Evolutionary conservation across 306 rosid species (phyloP).

Genomic region (Citrullus amarus): DNA sequence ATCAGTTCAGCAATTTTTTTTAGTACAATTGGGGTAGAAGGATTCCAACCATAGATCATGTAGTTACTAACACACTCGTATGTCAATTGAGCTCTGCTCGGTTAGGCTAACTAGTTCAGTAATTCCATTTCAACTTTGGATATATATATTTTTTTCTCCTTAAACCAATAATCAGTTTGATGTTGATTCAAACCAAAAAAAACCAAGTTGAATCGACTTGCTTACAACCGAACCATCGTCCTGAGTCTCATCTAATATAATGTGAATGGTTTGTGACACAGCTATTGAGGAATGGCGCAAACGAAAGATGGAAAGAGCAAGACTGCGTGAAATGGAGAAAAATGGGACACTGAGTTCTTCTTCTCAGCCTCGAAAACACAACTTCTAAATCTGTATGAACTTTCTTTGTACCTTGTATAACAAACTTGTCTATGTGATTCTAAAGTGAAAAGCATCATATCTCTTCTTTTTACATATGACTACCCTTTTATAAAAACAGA

Average conservation of each 20-base stretch:
- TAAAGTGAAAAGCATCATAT: neutral
- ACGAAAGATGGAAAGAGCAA: constrained; percentile 92
- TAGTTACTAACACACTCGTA: too few relatives aligned
- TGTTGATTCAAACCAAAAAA: neutral
- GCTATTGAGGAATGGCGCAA: constrained; percentile 98
- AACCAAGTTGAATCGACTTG: neutral
- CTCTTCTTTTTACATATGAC: neutral
- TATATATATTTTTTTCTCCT: neutral
- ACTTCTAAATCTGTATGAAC: neutral
- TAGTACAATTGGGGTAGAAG: too few relatives aligned
- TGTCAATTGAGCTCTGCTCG: too few relatives aligned
- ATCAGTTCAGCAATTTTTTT: too few relatives aligned
- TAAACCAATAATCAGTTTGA: neutral
- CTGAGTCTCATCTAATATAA: neutral
- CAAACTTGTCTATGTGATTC: neutral
- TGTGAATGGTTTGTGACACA: constrained; percentile 25
- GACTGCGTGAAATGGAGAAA: constrained; percentile 67
- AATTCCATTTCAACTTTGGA: neutral
- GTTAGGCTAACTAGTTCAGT: too few relatives aligned
- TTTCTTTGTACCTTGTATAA: neutral
- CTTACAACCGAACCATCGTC: neutral
- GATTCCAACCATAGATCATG: too few relatives aligned
- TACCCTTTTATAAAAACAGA: neutral
- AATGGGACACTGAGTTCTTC: constrained; percentile 54
- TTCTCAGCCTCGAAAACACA: constrained; percentile 21